Evolutionary conservation across 2,329 filamentous ascomycete genomes (phyloP).

Genomic region (Stagonosporopsis cucurbitacearum): DNA sequence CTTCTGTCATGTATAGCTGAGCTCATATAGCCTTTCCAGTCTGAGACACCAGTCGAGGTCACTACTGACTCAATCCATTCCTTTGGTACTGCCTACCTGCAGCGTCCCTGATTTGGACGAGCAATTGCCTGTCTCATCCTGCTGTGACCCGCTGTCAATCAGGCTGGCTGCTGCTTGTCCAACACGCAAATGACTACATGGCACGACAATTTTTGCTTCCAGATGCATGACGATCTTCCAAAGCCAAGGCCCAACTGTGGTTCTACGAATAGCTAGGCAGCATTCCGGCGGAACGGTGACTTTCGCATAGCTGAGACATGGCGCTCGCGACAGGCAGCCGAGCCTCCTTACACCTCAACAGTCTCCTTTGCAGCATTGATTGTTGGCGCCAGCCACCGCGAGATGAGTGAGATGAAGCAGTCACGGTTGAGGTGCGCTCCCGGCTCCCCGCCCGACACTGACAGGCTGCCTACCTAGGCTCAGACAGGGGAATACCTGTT

Average conservation of each 20-base stretch:
- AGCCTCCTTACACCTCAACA: constrained; percentile 28
- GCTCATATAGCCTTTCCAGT: constrained; percentile 14
- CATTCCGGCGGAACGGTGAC: constrained; percentile 1
- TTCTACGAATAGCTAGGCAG: background rate
- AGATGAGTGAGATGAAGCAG: constrained; percentile 16
- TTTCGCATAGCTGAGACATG: constrained; percentile 10
- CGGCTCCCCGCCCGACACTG: constrained; percentile 11
- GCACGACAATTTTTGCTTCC: background rate
- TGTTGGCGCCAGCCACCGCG: constrained; percentile 9
- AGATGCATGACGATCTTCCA: background rate
- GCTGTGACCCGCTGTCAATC: constrained; percentile 13
- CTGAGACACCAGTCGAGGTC: constrained; percentile 16
- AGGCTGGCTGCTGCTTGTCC: background rate
- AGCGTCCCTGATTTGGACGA: constrained; percentile 1
- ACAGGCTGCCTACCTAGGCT: background rate
- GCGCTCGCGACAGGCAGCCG: constrained; percentile 22
- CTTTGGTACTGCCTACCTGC: constrained; percentile 8
- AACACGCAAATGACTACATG: constrained; percentile 9
- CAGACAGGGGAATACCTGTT: constrained; percentile 4
- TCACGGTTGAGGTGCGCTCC: background rate
- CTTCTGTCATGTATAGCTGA: constrained; percentile 14
- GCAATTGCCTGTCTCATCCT: constrained; percentile 7
- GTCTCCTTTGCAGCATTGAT: constrained; percentile 24
- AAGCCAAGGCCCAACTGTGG: background rate
- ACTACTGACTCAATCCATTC: constrained; percentile 18